phyloP scores from a whole-genome alignment of 176 grass and related monocot species.

The Oryza meyeriana region DNA sequence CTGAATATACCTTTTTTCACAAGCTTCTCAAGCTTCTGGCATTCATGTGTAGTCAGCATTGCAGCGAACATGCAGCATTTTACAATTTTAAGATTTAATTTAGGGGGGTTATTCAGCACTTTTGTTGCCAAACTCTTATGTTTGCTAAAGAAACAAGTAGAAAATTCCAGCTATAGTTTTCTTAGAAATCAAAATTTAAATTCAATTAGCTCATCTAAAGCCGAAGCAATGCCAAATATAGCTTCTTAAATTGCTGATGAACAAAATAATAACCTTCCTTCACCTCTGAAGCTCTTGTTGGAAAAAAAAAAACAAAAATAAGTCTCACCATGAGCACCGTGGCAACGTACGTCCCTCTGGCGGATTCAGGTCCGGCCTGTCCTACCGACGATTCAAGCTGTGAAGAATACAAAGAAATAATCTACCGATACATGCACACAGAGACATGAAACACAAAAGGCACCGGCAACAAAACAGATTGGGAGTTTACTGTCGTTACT shows the following conservation, averaged over 20 bases:
- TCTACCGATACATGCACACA: background rate
- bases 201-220: background rate
- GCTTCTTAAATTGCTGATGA: background rate
- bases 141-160: background rate
- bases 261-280: background rate
- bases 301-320: background rate
- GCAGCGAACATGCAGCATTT: no score
- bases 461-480: background rate
- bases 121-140: background rate
- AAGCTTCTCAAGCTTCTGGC: no score
- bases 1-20: no score
- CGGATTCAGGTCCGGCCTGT: background rate
- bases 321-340: background rate
- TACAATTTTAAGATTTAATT: no score
- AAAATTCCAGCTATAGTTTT: background rate
- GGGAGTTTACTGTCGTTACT: background rate
- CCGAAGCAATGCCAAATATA: background rate
- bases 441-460: background rate
- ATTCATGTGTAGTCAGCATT: no score
- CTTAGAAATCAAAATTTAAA: background rate
- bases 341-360: background rate
- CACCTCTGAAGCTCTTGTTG: background rate
- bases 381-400: background rate
- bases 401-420: background rate
- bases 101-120: background rate